Percentiles rank a stretch among this genome's conserved stretches.
Evolutionary conservation across 164 flowering plant species (phyloP).

Genomic region (Sextonia rubra): DNA sequence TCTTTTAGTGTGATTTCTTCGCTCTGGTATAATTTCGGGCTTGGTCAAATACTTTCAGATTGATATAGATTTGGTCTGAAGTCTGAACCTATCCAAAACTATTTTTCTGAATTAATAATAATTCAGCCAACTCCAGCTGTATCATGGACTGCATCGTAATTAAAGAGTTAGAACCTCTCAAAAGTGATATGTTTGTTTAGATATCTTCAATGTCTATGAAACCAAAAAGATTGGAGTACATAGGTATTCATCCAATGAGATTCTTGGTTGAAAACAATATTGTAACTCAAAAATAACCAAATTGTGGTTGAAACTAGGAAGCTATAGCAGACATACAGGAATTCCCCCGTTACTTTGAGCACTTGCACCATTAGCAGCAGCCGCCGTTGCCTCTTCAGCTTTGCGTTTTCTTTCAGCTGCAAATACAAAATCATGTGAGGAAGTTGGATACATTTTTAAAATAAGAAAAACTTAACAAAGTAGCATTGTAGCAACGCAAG

Average conservation of each 20-base stretch:
- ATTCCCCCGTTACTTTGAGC: conserved; percentile 57
- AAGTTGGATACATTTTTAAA: background rate
- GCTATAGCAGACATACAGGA: conserved; percentile 45
- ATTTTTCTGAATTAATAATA: too few species aligned
- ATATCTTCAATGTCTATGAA: background rate
- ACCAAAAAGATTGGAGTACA: background rate
- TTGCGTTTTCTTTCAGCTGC: conserved; percentile 84
- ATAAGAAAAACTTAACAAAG: too few species aligned
- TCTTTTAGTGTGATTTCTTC: too few species aligned
- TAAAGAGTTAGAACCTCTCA: background rate
- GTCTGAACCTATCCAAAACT: too few species aligned
- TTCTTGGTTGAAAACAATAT: background rate
- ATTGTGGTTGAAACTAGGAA: conserved; percentile 1
- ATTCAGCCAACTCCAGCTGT: too few species aligned
- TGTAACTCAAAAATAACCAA: background rate
- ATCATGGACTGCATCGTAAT: background rate
- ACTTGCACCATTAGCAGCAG: conserved; percentile 46
- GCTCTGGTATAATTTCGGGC: too few species aligned
- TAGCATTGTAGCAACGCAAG: too few species aligned
- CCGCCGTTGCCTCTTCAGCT: conserved; percentile 45
- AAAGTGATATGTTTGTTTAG: background rate
- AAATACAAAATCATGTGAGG: conserved; percentile 13
- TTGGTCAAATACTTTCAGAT: too few species aligned
- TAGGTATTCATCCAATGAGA: background rate
- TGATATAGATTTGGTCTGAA: too few species aligned